Evolutionary conservation across 495 filamentous ascomycete genomes (phyloP), one percentile per base, ranked within the genome.

Genomic region (Talaromyces ruber): DNA sequence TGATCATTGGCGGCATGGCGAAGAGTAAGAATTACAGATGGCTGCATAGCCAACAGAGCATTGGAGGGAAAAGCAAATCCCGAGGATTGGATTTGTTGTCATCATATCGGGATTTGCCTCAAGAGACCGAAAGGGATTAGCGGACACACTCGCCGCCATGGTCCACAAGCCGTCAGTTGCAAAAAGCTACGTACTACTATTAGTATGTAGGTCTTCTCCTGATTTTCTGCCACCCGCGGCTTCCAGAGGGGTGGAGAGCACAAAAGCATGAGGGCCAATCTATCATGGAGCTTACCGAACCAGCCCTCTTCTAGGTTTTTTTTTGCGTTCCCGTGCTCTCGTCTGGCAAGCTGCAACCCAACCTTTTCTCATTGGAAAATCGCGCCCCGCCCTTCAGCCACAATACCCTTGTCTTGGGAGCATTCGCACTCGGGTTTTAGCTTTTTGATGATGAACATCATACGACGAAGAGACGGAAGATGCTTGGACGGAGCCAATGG

Each of bases 41-140:
- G 25, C 50, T 53, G 50, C 50, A 21, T 28, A 53, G 21, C 16
- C 50, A 47, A n/a, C 43, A 47, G 28, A 54, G 51, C 14, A 54
- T 21, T 57, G 26, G 52, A 57, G 28, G 9, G 53, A 32, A 56
- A 57, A 57, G 54, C 54, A 57, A 57, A 57, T 57, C 54, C 54
- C 54, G 54, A 11, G n/a, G 29, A 21, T 18, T 9, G 18, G 29
- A 29, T 30, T 57, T 57, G 26, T 34, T 57, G 54, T 57, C 54
- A 57, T 34, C 32, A 54, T 28, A 57, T 57, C 54, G 54, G 54
- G 54, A 34, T 57, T 34, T 57, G 54, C 54, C 11, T 57, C 54
- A 34, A 1, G 14, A 22, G 16, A 30, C 54, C 26, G 54, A 57
- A 57, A 57, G 9, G 51, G 26, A 57, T n/a, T 57, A 57, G 54